phyloP scores from a whole-genome alignment of 192 early-diverging fungal species.

The Linnemannia exigua region DNA sequence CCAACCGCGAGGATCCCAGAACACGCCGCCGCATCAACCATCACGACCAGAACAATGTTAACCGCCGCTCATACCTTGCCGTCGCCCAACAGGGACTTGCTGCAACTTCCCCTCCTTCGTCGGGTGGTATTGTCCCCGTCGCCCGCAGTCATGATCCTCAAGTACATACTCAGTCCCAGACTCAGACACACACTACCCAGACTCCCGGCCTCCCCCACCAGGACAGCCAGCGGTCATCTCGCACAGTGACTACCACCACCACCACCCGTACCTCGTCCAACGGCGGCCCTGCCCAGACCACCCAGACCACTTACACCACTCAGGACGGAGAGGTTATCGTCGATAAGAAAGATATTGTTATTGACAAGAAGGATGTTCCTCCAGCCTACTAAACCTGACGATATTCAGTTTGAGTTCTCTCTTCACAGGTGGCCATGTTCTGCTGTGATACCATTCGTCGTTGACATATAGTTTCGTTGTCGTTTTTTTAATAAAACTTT shows the following conservation, averaged over 20 bases:
- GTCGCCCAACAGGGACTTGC: constrained; percentile 3
- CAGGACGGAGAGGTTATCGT: constrained; percentile 3
- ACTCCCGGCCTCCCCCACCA: constrained; percentile 1
- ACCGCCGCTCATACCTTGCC: constrained; percentile 9
- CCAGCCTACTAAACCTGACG: background rate
- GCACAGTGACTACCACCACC: constrained; percentile 1
- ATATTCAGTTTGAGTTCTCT: background rate
- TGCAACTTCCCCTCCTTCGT: background rate
- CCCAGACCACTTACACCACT: background rate
- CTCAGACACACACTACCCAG: background rate
- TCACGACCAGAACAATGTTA: background rate
- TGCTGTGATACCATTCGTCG: too few species aligned
- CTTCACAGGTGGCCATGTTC: too few species aligned
- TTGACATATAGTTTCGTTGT: too few species aligned
- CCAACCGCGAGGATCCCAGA: constrained; percentile 34
- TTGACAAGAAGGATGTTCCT: constrained; percentile 12
- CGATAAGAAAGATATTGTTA: background rate
- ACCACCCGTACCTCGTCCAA: constrained; percentile 5
- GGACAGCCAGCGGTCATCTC: background rate
- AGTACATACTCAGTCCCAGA: background rate
- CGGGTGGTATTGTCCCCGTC: background rate
- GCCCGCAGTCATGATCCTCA: constrained; percentile 14
- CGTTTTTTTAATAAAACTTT: background rate
- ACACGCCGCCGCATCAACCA: background rate
- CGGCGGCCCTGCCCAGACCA: background rate